phyloP scores from a whole-genome alignment of 2,329 filamentous ascomycete species.

The Sporothrix protearum region DNA sequence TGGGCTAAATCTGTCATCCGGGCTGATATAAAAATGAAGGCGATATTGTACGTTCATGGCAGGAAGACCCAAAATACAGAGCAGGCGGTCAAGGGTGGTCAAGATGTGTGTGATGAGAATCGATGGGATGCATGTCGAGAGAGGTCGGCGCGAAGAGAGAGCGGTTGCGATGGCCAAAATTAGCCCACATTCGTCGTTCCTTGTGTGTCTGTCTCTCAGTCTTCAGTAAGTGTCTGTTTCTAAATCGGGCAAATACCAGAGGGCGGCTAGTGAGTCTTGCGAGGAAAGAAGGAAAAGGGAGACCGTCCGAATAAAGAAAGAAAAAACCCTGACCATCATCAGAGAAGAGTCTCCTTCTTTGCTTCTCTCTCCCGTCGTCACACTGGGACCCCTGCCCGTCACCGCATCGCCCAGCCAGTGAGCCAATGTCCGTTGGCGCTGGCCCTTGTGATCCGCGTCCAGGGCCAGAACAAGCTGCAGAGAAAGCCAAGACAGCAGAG shows the following conservation, averaged over 20 bases:
- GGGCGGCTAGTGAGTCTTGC: slow-evolving; percentile 20
- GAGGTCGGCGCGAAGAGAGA: neutral
- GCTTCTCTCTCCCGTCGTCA: neutral
- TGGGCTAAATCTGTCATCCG: slow-evolving; percentile 5
- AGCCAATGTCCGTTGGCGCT: slow-evolving; percentile 21
- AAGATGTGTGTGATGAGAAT: neutral
- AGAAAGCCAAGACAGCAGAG: neutral
- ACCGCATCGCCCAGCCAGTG: slow-evolving; percentile 13
- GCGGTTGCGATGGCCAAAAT: slow-evolving; percentile 26
- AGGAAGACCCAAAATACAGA: neutral
- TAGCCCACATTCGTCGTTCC: slow-evolving; percentile 28
- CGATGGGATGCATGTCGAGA: neutral
- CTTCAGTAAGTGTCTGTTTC: slow-evolving; percentile 1
- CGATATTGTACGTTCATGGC: slow-evolving; percentile 3
- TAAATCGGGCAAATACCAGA: slow-evolving; percentile 30
- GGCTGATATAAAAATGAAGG: slow-evolving; percentile 28
- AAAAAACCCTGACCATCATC: neutral
- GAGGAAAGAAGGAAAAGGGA: neutral
- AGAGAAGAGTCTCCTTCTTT: neutral
- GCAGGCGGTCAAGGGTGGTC: slow-evolving; percentile 5
- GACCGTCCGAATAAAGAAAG: neutral
- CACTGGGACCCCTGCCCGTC: slow-evolving; percentile 5
- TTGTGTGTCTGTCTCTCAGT: neutral
- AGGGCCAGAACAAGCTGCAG: neutral
- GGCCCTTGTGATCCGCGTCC: slow-evolving; percentile 22